Conservation (phyloP, 1,284 basidiomycete species). For the Trichosporon ovoides region DNA sequence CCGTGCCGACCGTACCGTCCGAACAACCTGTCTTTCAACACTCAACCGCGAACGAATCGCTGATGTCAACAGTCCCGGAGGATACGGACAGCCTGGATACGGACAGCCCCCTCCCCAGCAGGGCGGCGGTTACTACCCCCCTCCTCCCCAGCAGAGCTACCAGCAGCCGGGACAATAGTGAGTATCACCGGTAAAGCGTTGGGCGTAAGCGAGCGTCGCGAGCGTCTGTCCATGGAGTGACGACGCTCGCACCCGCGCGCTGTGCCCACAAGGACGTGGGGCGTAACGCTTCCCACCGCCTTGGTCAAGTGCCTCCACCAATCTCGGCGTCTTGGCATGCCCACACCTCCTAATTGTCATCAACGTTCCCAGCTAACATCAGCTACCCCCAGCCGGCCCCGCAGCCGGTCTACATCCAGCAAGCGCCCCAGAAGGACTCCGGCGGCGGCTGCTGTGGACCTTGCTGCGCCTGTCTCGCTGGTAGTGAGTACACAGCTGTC, state of each 20-base stretch:
- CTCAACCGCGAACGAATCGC: neutral
- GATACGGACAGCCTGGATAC: slow-evolving; percentile 27
- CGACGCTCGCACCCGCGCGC: no score
- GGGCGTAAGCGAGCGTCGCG: no score
- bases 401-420: slow-evolving; percentile 44
- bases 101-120: slow-evolving; percentile 19
- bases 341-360: neutral
- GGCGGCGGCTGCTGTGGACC: slow-evolving; percentile 28
- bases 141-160: slow-evolving; percentile 33
- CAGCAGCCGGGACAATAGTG: slow-evolving; percentile 25
- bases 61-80: slow-evolving; percentile 5
- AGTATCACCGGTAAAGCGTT: slow-evolving; percentile 8
- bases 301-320: no score
- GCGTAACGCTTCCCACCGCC: no score
- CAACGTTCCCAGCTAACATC: no score
- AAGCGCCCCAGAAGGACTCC: slow-evolving; percentile 20
- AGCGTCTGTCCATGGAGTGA: no score
- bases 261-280: no score
- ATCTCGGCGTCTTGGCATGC: neutral
- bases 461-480: slow-evolving; percentile 35
- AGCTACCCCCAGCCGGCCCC: slow-evolving; percentile 45
- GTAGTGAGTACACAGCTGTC: slow-evolving; percentile 23
- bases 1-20: no score
- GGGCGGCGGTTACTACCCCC: slow-evolving; percentile 37
- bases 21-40: neutral